Evolutionary conservation across 371 early-diverging fungal species (phyloP), one percentile per base, ranked within the genome.

Genomic region (Apophysomyces ossiformis): DNA sequence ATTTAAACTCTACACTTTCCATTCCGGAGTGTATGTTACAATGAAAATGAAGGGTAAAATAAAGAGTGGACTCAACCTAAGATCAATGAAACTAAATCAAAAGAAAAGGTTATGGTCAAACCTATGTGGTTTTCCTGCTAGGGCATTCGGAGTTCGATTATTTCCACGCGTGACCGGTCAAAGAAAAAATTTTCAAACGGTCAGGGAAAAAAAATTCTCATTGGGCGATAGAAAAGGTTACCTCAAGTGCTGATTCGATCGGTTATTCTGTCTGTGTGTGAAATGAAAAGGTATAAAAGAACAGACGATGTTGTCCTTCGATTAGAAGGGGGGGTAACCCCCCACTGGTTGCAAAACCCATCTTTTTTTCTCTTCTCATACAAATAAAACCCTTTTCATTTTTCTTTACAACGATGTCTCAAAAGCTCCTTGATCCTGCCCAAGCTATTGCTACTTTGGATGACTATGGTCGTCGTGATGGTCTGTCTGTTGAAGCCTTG

Each of bases 401-500:
- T 26, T 26, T 26, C 32, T 26, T 2, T 8, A 13, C 6, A 41
- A 41, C 8, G 18, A 59, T 68, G 60, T 58, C 41, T 68, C 56
- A 54, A 61, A 61, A 62, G 61, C 65, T 60, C 65, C 76, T 82
- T 65, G 85, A 85, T 67, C 72, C 69, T 57, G 58, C 76, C 63
- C 75, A 71, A 64, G 86, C 87, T 64, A 60, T 72, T 60, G 70
- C 75, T 38, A 69, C 67, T 58, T 73, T 85, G 63, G 69, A 74
- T 35, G 66, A 75, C 38, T 82, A 84, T 63, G 72, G 67, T 18
- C 70, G 75, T 59, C 79, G 77, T 70, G 95, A 95, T 83, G 95
- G 95, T 57, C 83, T 94, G 64, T 79, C 91, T 18, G 90, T 85
- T 58, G 84, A 83, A 71, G 87, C 91, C 69, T 77, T 95, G 56